Conservation (phyloP, 208 protist genomes). For the Trypanosoma conorhini region DNA sequence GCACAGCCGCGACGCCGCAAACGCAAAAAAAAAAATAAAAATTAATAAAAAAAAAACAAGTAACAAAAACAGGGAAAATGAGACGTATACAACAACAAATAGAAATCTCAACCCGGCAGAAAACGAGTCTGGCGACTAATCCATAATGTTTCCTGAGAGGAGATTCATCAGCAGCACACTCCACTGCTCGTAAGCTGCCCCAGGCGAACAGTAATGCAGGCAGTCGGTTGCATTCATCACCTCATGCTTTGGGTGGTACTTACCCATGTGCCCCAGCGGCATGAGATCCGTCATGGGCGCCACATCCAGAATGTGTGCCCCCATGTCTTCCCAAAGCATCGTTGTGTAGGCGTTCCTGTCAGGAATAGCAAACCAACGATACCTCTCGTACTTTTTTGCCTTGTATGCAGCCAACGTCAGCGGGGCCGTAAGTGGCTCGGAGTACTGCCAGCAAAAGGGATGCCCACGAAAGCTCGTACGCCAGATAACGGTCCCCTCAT, state of each 20-base stretch:
- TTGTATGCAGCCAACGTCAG: background rate
- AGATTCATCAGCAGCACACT: constrained; percentile 29
- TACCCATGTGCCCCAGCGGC: constrained; percentile 28
- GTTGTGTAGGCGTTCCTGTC: constrained; percentile 21
- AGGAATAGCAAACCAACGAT: constrained; percentile 29
- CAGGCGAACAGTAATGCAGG: constrained; percentile 35
- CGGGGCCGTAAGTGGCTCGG: constrained; percentile 6
- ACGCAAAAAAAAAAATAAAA: constrained; percentile 2
- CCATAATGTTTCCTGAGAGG: constrained; percentile 23
- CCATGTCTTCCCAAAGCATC: constrained; percentile 18
- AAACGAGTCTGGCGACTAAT: background rate
- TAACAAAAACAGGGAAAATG: background rate
- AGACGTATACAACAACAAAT: background rate
- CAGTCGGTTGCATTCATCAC: constrained; percentile 30
- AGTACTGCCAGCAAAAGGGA: constrained; percentile 25
- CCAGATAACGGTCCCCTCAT: constrained; percentile 33
- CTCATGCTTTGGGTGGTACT: constrained; percentile 21
- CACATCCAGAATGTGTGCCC: constrained; percentile 30
- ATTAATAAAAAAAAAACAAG: constrained; percentile 6
- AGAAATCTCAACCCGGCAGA: background rate
- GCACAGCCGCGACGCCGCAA: background rate
- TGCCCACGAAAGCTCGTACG: constrained; percentile 29
- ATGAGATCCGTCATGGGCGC: constrained; percentile 26
- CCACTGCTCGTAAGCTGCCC: constrained; percentile 25
- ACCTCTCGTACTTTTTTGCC: constrained; percentile 6